Evolutionary conservation across 208 protist species (phyloP), one percentile per base, ranked within the genome.

Genomic region (Angomonas ambiguus): DNA sequence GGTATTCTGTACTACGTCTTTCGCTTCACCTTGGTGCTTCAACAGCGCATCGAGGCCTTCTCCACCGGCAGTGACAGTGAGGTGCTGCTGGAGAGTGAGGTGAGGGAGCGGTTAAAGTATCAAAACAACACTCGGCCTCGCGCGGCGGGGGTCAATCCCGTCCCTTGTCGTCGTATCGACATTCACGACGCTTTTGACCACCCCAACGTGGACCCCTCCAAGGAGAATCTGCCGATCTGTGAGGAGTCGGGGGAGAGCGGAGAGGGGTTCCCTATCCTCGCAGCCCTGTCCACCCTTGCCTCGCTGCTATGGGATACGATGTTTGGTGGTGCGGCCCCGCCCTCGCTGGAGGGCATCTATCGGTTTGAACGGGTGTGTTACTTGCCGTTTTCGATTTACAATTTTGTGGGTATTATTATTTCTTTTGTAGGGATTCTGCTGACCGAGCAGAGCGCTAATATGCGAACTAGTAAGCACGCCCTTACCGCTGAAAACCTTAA

Each of bases 1-100:
- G 64, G 67, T 0, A 27, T 78, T 57, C 55, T 80, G 48, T 84
- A 84, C 65, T 62, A 77, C 24, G 55, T 84, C 20, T 65, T 80
- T 45, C 76, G 65, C 56, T 59, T 51, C 18, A 67, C 65, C 32
- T 32, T 80, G 6, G 18, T 51, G 20, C 25, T 79, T 33, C 55
- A 63, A 20, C 27, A 35, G 2, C 18, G 18, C 38, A 32, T 71
- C 35, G 64, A 71, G 53, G 32, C 49, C 32, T 31, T 51, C 42
- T 4, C 49, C 34, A 33, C 59, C 16, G 16, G 55, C 41, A n/a
- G 10, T 33, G 5, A 13, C 2, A 24, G 34, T 0, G 32, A 42
- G n/a, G 33, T 28, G 0, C 51, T 28, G 28, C 59, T 57, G 1
- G 38, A 56, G n/a, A 55, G 33, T 32, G 49, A 69, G 68, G 28